Conservation (phyloP, 2,329 filamentous ascomycete species). For the Hypoxylon sp. region DNA sequence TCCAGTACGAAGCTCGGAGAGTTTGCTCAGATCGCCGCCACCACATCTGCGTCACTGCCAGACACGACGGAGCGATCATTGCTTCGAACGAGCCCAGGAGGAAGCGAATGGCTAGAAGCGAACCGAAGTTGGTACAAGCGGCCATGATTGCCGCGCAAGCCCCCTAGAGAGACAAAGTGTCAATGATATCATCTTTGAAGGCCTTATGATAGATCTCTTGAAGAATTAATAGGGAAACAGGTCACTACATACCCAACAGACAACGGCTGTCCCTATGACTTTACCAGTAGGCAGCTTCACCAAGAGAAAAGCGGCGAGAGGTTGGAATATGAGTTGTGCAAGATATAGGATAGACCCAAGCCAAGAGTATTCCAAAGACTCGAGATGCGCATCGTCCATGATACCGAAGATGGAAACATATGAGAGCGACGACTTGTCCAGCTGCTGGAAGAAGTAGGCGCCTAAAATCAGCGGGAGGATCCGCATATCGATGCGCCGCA, state of each 20-base stretch:
- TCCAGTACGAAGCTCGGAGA: constrained; percentile 64
- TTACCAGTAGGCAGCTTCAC: constrained; percentile 68
- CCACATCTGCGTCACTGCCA: constrained; percentile 68
- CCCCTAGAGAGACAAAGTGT: constrained; percentile 51
- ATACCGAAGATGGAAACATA: constrained; percentile 65
- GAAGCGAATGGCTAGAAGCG: constrained; percentile 60
- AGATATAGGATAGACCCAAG: constrained; percentile 71
- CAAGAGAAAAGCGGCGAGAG: constrained; percentile 64
- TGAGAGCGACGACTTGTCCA: constrained; percentile 62
- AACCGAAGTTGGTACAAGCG: constrained; percentile 61
- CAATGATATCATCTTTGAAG: constrained; percentile 6
- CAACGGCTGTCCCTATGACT: constrained; percentile 63
- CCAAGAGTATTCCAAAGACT: constrained; percentile 67
- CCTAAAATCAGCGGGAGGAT: constrained; percentile 65
- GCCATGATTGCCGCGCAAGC: constrained; percentile 63
- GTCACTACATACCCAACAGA: constrained; percentile 60
- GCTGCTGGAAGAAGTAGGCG: constrained; percentile 70
- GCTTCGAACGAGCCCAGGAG: constrained; percentile 62
- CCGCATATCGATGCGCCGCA: constrained; percentile 62
- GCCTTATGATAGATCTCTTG: background rate
- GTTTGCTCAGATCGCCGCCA: constrained; percentile 66
- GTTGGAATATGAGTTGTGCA: constrained; percentile 70
- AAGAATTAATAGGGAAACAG: background rate
- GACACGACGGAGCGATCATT: constrained; percentile 63
- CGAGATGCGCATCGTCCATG: constrained; percentile 59